These are phyloP conservation scores for Gossypium anomalum DNA, from an alignment of 345 rosid species.

Conservation along the genomic window DNA sequence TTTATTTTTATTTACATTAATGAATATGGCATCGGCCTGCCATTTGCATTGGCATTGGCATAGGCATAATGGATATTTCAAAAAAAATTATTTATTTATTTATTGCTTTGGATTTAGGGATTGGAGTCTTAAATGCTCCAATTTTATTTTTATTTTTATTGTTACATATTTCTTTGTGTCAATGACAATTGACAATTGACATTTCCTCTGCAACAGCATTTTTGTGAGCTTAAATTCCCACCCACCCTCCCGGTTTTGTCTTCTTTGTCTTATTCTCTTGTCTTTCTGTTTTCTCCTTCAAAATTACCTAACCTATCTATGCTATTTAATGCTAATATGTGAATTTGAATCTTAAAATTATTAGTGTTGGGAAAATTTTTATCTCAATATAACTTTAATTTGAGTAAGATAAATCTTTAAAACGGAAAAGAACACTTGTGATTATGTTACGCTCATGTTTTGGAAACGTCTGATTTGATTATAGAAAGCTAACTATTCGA, in stretches of 20 bases:
- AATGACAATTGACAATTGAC: constrained; percentile 20
- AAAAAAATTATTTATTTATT: too few species aligned
- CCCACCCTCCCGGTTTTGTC: constrained; percentile 18
- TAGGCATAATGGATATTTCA: too few species aligned
- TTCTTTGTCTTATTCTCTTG: constrained; percentile 31
- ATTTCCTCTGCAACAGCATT: constrained; percentile 38
- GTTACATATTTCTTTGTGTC: not conserved
- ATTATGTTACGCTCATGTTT: too few species aligned
- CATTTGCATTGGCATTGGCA: too few species aligned
- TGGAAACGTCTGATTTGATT: too few species aligned
- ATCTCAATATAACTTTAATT: too few species aligned
- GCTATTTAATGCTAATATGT: constrained; percentile 2
- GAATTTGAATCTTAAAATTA: too few species aligned
- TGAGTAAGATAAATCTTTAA: too few species aligned
- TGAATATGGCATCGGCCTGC: not conserved
- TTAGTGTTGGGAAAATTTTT: too few species aligned
- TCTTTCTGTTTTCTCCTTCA: constrained; percentile 23
- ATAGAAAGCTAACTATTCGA: too few species aligned
- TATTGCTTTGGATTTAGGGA: constrained; percentile 28
- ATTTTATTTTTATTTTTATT: not conserved
- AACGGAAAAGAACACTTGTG: too few species aligned
- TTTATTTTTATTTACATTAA: not conserved
- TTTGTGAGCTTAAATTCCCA: constrained; percentile 19
- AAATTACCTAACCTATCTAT: constrained; percentile 11
- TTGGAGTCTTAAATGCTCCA: constrained; percentile 25